Base-by-base conservation (phyloP, 371 early-diverging fungal genomes). In the Fennellomyces sp. region DNA sequence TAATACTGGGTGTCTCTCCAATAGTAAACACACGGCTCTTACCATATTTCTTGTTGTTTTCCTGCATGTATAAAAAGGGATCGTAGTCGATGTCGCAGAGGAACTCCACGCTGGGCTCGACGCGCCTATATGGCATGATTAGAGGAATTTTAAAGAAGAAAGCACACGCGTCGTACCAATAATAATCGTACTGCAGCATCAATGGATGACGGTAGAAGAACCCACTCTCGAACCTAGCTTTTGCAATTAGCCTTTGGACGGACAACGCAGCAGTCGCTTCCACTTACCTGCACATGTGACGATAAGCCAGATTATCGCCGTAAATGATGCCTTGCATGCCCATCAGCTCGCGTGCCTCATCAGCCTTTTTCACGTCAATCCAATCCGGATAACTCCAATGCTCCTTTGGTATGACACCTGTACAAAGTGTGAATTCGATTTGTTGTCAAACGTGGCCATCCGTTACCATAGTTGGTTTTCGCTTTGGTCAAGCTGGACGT, bases 21-120 rank as follows among this genome's bases (percentile, higher is more conserved):
- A 1, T 17, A 12, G 19, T n/a, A n/a, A n/a, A n/a, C n/a, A n/a
- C n/a, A n/a, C n/a, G n/a, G n/a, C n/a, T n/a, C 48, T 61, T 60
- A 64, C 83, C 93, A 76, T 97, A 98, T 61, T 86, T 82, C 66
- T 93, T 92, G 50, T 90, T 86, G 62, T 91, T 91, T 49, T 90
- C 78, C 60, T 85, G 75, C 91, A 94, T 92, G 60, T 75, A 95
- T 59, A 84, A 68, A 68, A 98, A 97, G 2, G 95, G 95, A 68
- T 98, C 98, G 67, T 91, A 89, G 60, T 87, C 87, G 26, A 98
- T 85, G 56, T 94, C 88, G 68, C 98, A 98, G 48, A 70, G 76
- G 63, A 91, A 95, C 61, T 86, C 69, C 17, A 95, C 94, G 41
- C 84, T 90, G 0, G 98, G 98, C 71, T 97, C 97, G 13, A 98